Evolutionary conservation across 805 yeast species (phyloP).

Genomic region (Teunomyces pallodes): DNA sequence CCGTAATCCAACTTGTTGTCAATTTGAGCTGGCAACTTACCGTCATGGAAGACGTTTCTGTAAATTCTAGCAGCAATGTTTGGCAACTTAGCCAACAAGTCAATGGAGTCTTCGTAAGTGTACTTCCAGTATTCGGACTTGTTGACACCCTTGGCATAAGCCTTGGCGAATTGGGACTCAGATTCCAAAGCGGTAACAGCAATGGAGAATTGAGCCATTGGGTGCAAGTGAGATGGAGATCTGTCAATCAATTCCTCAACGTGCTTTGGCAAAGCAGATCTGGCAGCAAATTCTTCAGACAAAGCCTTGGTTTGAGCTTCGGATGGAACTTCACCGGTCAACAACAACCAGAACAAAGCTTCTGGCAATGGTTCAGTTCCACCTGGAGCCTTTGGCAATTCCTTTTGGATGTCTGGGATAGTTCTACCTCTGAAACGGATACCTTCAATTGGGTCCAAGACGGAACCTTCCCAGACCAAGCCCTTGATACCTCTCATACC

Average conservation of each 20-base stretch:
- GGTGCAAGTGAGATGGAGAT: conserved; percentile 69
- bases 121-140: conserved; percentile 75
- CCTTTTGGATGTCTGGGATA: conserved; percentile 65
- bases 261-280: conserved; percentile 64
- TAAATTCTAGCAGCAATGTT: conserved; percentile 72
- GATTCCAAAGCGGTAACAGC: conserved; percentile 73
- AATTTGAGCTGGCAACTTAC: conserved; percentile 51
- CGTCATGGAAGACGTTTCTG: conserved; percentile 58
- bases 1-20: conserved; percentile 64
- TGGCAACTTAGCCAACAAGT: conserved; percentile 71
- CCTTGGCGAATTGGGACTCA: conserved; percentile 67
- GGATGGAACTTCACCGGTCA: conserved; percentile 73
- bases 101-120: conserved; percentile 68
- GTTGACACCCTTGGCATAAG: conserved; percentile 67
- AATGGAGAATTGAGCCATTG: conserved; percentile 80
- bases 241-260: conserved; percentile 58
- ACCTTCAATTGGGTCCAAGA: conserved; percentile 72
- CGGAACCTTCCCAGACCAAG: conserved; percentile 78
- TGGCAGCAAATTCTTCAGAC: conserved; percentile 60
- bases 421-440: conserved; percentile 78
- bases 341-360: conserved; percentile 72
- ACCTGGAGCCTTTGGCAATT: conserved; percentile 60
- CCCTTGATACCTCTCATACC: conserved; percentile 81
- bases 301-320: conserved; percentile 55
- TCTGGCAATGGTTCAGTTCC: conserved; percentile 69